A percentile compares a stretch with the other conserved stretches of the same genome.
phyloP scores from a whole-genome alignment of 208 protist genomes.

The Acanthamoeba lenticulata region DNA sequence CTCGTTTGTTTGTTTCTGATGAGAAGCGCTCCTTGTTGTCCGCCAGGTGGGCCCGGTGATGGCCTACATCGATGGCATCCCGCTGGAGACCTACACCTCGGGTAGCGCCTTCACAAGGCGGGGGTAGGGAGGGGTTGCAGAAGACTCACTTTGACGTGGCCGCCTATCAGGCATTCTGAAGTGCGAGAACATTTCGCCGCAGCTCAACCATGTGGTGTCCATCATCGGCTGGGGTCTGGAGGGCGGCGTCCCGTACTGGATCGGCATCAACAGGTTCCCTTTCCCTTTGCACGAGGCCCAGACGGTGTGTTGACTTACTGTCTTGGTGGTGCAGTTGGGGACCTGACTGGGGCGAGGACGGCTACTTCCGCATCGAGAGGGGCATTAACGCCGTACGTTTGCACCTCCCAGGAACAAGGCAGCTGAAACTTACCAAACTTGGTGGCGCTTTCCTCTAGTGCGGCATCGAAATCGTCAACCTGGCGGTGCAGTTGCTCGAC shows the following conservation, averaged over 20 bases:
- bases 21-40: too few relatives aligned
- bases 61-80: neutral
- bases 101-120: too few relatives aligned
- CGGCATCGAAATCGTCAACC: neutral
- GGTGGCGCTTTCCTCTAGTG: neutral
- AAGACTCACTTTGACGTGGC: too few relatives aligned
- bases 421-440: too few relatives aligned
- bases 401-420: too few relatives aligned
- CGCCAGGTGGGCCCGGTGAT: neutral
- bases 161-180: neutral
- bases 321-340: conserved; percentile 68
- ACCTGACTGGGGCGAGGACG: conserved; percentile 76
- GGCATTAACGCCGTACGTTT: neutral
- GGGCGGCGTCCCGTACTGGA: conserved; percentile 79
- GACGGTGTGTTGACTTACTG: neutral
- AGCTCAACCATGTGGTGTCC: conserved; percentile 79
- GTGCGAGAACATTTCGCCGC: neutral
- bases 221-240: conserved; percentile 84
- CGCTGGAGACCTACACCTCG: neutral
- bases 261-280: conserved; percentile 58
- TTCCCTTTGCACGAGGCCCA: neutral
- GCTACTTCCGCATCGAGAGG: conserved; percentile 71
- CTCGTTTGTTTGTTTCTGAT: too few relatives aligned
- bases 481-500: neutral
- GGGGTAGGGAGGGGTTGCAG: too few relatives aligned